Evolutionary conservation across 768 basidiomycete genomes (phyloP), one percentile per base, ranked within the genome.

Genomic region (Panaeolus cyanescens): DNA sequence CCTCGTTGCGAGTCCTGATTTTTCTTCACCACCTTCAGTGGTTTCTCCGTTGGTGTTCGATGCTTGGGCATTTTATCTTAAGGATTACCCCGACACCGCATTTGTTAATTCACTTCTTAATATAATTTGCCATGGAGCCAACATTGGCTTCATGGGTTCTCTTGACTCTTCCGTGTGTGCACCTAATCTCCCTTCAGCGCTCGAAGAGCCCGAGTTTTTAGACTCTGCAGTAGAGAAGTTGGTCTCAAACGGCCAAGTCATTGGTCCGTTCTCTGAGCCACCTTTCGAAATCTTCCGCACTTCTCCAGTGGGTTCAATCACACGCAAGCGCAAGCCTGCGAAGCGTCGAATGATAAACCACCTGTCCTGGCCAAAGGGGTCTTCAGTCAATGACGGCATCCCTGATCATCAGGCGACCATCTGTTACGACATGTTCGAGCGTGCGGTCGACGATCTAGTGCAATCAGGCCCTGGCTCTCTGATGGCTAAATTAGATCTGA

Each of bases 401-500:
- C 67, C 73, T 2, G 69, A 76, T n/a, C n/a, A 55, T 2, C 67
- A 76, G 60, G 72, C 66, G 6, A 40, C 36, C 9, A 76, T 77
- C 5, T 7, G 32, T 0, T 78, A 77, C 56, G 71, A 78, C 32
- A 63, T 64, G 54, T 71, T 77, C 56, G 59, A 64, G 13, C 39
- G 54, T 4, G 71, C 71, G 0, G 54, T 71, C n/a, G 5, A 64
- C 2, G 70, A 75, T 40, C 60, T 77, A 1, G 20, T 58, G 9
- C 17, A 2, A 0, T 69, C 69, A 1, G 72, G 77, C 1, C 68
- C 39, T 2, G 69, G 72, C 13, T 70, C 74, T 0, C 63, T 74
- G 1, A 67, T 79, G 61, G 68, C 63, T 5, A 78, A 78, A 58
- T 70, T 77, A 17, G 75, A 79, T 57, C 66, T 79, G 6, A 69